Evolutionary conservation across 2,329 filamentous ascomycete genomes (phyloP).

Genomic region (Colletotrichum chrysophilum): DNA sequence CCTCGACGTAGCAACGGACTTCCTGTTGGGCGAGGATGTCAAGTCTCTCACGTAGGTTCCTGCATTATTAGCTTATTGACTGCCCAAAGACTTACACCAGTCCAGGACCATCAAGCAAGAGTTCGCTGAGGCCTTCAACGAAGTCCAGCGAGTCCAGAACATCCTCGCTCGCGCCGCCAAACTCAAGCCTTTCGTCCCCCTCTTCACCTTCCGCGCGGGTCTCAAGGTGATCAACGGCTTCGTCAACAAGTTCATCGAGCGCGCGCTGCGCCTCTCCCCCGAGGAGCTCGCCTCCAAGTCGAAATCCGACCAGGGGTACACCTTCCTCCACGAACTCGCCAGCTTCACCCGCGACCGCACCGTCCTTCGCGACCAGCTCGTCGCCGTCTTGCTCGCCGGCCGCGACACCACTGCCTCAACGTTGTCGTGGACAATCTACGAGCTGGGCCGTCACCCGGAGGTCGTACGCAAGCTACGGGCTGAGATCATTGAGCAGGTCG

Average conservation of each 20-base stretch:
- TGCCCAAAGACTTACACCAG: not conserved
- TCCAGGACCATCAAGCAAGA: slow-evolving; percentile 60
- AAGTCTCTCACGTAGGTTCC: slow-evolving; percentile 58
- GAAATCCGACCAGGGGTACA: slow-evolving; percentile 76
- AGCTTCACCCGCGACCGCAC: slow-evolving; percentile 75
- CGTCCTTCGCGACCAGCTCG: slow-evolving; percentile 83
- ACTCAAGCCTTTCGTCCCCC: slow-evolving; percentile 67
- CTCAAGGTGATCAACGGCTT: slow-evolving; percentile 77
- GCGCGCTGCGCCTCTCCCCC: slow-evolving; percentile 69
- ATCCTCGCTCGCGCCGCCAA: slow-evolving; percentile 70
- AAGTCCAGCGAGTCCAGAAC: slow-evolving; percentile 78
- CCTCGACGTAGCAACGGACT: slow-evolving; percentile 85
- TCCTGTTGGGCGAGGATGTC: slow-evolving; percentile 80
- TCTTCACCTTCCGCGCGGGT: slow-evolving; percentile 64
- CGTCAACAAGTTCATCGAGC: slow-evolving; percentile 78
- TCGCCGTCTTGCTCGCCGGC: slow-evolving; percentile 82
- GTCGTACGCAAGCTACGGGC: slow-evolving; percentile 71
- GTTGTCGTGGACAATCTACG: slow-evolving; percentile 82
- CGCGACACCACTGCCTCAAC: slow-evolving; percentile 87
- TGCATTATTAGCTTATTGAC: not conserved
- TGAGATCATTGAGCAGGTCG: slow-evolving; percentile 75
- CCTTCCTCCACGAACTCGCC: slow-evolving; percentile 86
- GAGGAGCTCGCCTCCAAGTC: slow-evolving; percentile 76
- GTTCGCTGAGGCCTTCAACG: slow-evolving; percentile 83
- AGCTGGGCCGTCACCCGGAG: slow-evolving; percentile 74